Conservation (phyloP, 495 filamentous ascomycete genomes). For the Trichoderma asperelloides region DNA sequence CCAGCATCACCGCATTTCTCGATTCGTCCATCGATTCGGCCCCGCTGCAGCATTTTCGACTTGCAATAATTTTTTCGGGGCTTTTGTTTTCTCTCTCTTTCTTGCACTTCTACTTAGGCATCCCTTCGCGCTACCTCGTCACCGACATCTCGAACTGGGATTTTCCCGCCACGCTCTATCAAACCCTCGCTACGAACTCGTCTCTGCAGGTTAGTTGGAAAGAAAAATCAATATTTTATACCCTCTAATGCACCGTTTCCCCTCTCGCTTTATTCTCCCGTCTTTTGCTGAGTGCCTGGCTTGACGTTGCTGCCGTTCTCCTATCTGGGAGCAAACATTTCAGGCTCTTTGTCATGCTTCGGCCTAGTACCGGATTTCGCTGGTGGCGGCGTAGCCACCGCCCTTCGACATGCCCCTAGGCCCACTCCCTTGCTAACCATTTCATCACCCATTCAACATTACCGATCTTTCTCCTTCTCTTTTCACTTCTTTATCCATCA, state of each 20-base stretch:
- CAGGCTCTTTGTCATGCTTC: slow-evolving; percentile 1
- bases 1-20: background rate
- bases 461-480: background rate
- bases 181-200: background rate
- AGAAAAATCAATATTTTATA: background rate
- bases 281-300: background rate
- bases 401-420: slow-evolving; percentile 1
- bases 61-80: background rate
- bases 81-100: background rate
- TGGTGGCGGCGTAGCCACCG: slow-evolving; percentile 5
- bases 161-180: background rate
- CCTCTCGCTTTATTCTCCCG: background rate
- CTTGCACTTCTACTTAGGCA: background rate
- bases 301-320: background rate
- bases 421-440: slow-evolving; percentile 7
- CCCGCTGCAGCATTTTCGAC: background rate
- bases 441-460: background rate
- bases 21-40: background rate
- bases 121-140: background rate
- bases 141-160: slow-evolving; percentile 3
- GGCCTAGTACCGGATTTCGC: slow-evolving; percentile 1
- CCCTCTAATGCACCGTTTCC: background rate
- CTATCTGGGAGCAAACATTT: background rate
- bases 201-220: background rate
- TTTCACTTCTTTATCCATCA: background rate